These are phyloP conservation scores for Sanghuangporus baumii DNA, from an alignment of 1,284 basidiomycete genomes.

Conservation along the genomic window DNA sequence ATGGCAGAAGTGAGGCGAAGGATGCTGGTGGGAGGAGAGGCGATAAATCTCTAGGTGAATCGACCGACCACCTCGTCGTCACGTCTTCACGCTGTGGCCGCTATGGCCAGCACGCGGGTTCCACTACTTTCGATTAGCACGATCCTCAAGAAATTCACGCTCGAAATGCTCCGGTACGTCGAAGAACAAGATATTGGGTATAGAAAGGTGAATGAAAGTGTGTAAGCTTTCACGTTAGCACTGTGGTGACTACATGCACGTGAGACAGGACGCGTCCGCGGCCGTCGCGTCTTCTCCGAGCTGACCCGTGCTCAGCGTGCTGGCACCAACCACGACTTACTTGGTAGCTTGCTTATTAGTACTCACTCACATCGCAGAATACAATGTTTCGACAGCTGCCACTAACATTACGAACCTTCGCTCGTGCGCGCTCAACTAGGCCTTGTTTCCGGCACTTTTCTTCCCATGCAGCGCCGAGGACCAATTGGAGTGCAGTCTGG, in stretches of 20 bases:
- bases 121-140: too few species aligned
- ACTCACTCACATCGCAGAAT: background rate
- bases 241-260: background rate
- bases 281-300: background rate
- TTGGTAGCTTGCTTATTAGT: background rate
- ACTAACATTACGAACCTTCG: background rate
- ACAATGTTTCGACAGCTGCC: constrained; percentile 1
- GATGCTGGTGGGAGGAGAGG: too few species aligned
- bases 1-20: too few species aligned
- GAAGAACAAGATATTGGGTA: background rate
- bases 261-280: background rate
- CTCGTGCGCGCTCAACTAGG: background rate
- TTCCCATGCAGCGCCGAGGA: background rate
- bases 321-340: background rate
- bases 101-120: too few species aligned
- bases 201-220: background rate
- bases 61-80: too few species aligned
- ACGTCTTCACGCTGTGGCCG: too few species aligned
- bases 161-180: background rate
- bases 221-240: background rate
- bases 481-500: background rate
- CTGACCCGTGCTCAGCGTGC: background rate
- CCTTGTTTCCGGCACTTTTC: background rate
- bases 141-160: too few species aligned
- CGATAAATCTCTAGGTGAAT: too few species aligned